Base-by-base conservation (phyloP, 805 yeast species). In the Candida mattraensis region DNA sequence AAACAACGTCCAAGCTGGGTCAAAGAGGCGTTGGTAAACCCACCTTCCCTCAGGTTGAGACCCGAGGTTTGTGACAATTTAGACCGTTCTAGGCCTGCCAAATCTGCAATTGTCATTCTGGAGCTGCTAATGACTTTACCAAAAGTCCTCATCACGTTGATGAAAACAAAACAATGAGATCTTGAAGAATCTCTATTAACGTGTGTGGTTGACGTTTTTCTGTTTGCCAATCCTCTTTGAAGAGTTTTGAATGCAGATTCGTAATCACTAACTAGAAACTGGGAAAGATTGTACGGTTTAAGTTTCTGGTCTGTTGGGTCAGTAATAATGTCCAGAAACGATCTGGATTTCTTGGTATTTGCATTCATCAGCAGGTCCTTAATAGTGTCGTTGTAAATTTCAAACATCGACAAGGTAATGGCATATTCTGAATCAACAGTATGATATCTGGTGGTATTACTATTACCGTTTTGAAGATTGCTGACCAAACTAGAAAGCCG, bases 1-100 rank as follows among this genome's bases (percentile, higher is more conserved):
- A 76, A 50, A 29, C 76, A 66, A 35, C 74, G 66, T 5, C 80
- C 78, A 7, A 76, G 54, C 39, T 72, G 71, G 41, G 75, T 67
- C 33, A 74, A 54, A 7, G 76, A 69, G 26, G 64, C 64, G 46
- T 75, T 74, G 13, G 74, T 71, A 33, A 68, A 64, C 32, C 71
- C 65, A 12, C 75, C 72, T 42, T 75, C 80, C 30, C 56, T 62
- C 28, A 71, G 56, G 15, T 68, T 62, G n/a, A 58, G 50, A 4
- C 77, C 77, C 7, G 58, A 56, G 0, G 76, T 69, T 35, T 62
- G 63, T 1, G 78, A 69, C 9, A 58, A 42, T 39, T 69, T 71
- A 7, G 72, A 61, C 46, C 78, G 61, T 51, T 76, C 80, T 7
- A 75, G 62, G 1, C 80, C 59, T 2, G 80, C 78, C 13, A 76